These are phyloP conservation scores for Vigna radiata DNA, from an alignment of 306 rosid species.

Conservation along the genomic window DNA sequence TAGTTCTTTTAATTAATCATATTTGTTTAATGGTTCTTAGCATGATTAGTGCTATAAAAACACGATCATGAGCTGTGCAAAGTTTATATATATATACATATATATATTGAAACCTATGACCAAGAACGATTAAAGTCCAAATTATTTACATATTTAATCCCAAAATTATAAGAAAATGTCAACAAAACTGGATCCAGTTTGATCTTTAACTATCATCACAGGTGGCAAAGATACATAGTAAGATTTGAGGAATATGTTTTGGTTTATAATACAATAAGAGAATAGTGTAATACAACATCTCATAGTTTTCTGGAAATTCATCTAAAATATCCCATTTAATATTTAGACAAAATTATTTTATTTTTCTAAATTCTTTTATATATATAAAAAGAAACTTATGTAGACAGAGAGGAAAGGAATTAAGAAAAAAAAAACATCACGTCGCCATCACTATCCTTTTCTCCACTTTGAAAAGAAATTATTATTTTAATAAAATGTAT, in stretches of 20 bases:
- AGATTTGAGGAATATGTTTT: neutral
- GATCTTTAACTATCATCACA: constrained; percentile 2
- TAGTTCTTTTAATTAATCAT: neutral
- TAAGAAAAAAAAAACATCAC: neutral
- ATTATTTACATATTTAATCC: no score
- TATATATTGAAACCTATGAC: neutral
- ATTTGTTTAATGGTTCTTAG: neutral
- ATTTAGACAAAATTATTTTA: neutral
- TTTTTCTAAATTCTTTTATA: neutral
- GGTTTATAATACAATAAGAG: neutral
- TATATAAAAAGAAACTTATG: no score
- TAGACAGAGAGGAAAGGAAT: neutral
- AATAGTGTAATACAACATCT: no score
- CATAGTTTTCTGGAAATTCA: no score
- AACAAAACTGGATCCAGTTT: neutral
- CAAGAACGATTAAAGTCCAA: neutral
- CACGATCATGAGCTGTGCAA: no score
- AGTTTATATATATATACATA: no score
- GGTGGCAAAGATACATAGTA: neutral
- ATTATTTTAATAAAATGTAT: no score
- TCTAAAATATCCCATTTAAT: no score
- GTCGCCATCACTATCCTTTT: neutral
- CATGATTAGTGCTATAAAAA: neutral
- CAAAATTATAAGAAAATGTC: neutral
- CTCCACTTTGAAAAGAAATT: neutral